These are phyloP conservation scores for Candida suzukii DNA, from an alignment of 805 yeast genomes.

Conservation along the genomic window DNA sequence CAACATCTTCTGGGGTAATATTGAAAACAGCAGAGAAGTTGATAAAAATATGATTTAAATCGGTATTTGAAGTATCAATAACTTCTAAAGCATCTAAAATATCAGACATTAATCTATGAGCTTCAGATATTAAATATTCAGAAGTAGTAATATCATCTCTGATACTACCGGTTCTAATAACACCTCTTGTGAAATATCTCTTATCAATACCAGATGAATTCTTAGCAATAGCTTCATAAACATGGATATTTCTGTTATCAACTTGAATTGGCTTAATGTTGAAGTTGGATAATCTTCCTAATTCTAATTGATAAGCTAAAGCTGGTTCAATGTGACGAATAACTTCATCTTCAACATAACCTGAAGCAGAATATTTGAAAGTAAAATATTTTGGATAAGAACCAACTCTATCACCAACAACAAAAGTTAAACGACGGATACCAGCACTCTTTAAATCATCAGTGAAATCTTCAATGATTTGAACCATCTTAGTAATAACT, in stretches of 20 bases:
- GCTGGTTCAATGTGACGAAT: conserved; percentile 99
- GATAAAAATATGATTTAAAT: conserved; percentile 93
- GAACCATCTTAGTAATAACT: conserved; percentile 54
- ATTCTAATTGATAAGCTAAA: conserved; percentile 92
- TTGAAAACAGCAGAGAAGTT: conserved; percentile 95
- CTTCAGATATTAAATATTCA: conserved; percentile 93
- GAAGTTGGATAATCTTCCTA: conserved; percentile 90
- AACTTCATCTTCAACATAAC: conserved; percentile 79
- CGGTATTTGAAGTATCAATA: conserved; percentile 90
- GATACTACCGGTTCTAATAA: conserved; percentile 91
- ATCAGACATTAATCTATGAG: conserved; percentile 92
- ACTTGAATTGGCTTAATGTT: conserved; percentile 91
- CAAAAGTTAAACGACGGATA: conserved; percentile 90
- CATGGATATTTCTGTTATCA: conserved; percentile 95
- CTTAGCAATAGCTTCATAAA: conserved; percentile 93
- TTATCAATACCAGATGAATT: conserved; percentile 82
- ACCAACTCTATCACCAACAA: conserved; percentile 78
- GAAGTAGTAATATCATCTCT: conserved; percentile 89
- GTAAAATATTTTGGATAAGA: conserved; percentile 93
- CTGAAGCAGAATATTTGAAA: conserved; percentile 68
- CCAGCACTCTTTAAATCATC: conserved; percentile 65
- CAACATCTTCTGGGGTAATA: conserved; percentile 91
- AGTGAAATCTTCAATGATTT: conserved; percentile 58
- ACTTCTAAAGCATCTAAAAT: conserved; percentile 92
- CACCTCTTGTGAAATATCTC: conserved; percentile 95